Evolutionary conservation across 2,329 filamentous ascomycete genomes (phyloP).

Genomic region (Nigrograna mackinnonii): DNA sequence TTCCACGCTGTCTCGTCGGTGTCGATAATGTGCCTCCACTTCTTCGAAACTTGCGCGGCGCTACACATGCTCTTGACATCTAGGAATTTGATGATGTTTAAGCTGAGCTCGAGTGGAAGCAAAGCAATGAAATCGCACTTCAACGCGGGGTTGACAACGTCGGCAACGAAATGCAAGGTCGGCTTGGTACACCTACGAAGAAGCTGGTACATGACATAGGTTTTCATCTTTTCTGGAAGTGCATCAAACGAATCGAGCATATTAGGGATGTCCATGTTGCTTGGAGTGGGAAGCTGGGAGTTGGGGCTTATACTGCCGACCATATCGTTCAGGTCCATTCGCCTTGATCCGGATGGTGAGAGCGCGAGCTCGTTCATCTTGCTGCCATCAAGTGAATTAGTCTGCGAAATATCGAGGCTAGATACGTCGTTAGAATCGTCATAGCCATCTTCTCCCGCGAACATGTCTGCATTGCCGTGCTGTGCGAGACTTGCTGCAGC

Average conservation of each 20-base stretch:
- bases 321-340: conserved; percentile 7
- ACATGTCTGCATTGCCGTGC: conserved; percentile 33
- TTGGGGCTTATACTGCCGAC: conserved; percentile 23
- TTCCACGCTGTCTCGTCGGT: conserved; percentile 97
- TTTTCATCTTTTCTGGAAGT: conserved; percentile 89
- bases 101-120: conserved; percentile 82
- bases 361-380: conserved; percentile 17
- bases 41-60: conserved; percentile 90
- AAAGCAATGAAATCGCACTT: conserved; percentile 91
- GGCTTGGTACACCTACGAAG: conserved; percentile 85
- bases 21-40: conserved; percentile 89
- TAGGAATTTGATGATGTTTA: conserved; percentile 86
- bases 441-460: conserved; percentile 27
- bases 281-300: conserved; percentile 40
- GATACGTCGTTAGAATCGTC: conserved; percentile 40
- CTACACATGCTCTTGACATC: conserved; percentile 84
- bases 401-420: conserved; percentile 37
- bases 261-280: conserved; percentile 75
- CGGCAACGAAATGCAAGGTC: conserved; percentile 85
- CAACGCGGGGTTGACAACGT: conserved; percentile 88
- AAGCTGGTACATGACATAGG: conserved; percentile 95
- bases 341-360: conserved; percentile 8
- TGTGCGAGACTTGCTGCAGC: conserved; percentile 68
- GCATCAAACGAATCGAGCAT: conserved; percentile 91
- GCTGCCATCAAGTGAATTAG: conserved; percentile 10